Percentiles rank a stretch among this genome's conserved stretches.
These are phyloP conservation scores for Solanum chaucha DNA, from an alignment of 257 asterid genomes.

Conservation along the genomic window DNA sequence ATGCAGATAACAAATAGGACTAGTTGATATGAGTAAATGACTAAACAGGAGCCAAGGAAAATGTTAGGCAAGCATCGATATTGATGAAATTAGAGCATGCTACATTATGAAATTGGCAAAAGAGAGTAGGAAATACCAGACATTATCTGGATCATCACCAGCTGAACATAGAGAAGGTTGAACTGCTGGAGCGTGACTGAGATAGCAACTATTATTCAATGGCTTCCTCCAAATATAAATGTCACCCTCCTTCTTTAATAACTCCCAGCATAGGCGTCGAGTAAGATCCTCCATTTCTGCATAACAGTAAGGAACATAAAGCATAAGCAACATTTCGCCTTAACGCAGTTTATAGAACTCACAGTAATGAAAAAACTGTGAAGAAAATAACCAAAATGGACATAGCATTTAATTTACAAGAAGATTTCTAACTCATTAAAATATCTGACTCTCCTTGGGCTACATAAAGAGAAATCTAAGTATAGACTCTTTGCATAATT, in stretches of 20 bases:
- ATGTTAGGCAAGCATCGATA: not conserved
- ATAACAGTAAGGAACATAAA: not conserved
- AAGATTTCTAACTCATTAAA: not conserved
- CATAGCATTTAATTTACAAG: not conserved
- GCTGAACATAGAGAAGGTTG: slow-evolving; percentile 32
- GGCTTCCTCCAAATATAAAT: slow-evolving; percentile 60
- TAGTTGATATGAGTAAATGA: not conserved
- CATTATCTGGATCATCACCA: slow-evolving; percentile 39
- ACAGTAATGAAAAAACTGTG: not conserved
- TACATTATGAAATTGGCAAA: not conserved
- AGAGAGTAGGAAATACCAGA: slow-evolving; percentile 30
- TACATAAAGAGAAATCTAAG: not conserved
- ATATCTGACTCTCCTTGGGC: not conserved
- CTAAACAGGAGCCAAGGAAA: not conserved
- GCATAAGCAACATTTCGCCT: not conserved
- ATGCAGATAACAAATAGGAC: not conserved
- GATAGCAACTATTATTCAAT: slow-evolving; percentile 42
- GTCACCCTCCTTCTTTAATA: slow-evolving; percentile 30
- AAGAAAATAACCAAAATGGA: not conserved
- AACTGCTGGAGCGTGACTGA: slow-evolving; percentile 22
- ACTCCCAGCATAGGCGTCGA: slow-evolving; percentile 45
- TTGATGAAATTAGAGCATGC: not conserved
- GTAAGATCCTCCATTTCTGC: slow-evolving; percentile 51
- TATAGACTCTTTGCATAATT: not conserved
- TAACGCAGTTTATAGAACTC: not conserved